Base-by-base conservation (phyloP, 768 basidiomycete species). In the Naganishia vaughanmartiniae region DNA sequence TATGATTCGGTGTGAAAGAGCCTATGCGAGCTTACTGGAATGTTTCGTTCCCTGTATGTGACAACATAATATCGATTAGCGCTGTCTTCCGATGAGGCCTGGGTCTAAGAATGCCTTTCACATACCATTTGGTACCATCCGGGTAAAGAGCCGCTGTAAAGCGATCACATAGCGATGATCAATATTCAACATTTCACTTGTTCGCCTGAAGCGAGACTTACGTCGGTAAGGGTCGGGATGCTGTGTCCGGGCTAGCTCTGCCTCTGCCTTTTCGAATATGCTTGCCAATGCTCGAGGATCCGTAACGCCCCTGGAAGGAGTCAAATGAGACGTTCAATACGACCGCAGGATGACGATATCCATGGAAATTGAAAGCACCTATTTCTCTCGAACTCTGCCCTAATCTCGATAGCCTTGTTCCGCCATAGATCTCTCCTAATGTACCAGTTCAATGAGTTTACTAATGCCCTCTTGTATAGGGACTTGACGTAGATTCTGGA, bases 191-290 rank as follows among this genome's bases (percentile, higher is more conserved):
- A 33, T n/a, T 66, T 69, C 12, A 17, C 36, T 56, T 31, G 34
- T 17, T 48, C 57, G 3, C 36, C 17, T 54, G 26, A 30, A 51
- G 24, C 48, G 48, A 42, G 15, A 88, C 93, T 83, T 81, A 97
- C 94, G 82, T 79, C 90, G 89, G 81, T 93, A 93, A 48, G 95
- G 94, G 82, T 97, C 95, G 28, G 93, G 94, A 79, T 98, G 95
- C 67, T 83, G 84, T 76, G 81, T 86, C 34, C 80, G 81, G 2
- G 87, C 89, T 24, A 94, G 83, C 11, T 86, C 81, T 2, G 87
- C 89, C 82, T 95, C 93, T 2, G 91, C 91, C 76, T 88, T 86
- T 77, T 89, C 87, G 26, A 96, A 81, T 66, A 95, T 86, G n/a
- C 82, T 76, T 12, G 90, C 89, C 65, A 96, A 83, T 26, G 89